Evolutionary conservation across 306 rosid genomes (phyloP), one percentile per base, ranked within the genome.

Genomic region (Malus sylvestris): DNA sequence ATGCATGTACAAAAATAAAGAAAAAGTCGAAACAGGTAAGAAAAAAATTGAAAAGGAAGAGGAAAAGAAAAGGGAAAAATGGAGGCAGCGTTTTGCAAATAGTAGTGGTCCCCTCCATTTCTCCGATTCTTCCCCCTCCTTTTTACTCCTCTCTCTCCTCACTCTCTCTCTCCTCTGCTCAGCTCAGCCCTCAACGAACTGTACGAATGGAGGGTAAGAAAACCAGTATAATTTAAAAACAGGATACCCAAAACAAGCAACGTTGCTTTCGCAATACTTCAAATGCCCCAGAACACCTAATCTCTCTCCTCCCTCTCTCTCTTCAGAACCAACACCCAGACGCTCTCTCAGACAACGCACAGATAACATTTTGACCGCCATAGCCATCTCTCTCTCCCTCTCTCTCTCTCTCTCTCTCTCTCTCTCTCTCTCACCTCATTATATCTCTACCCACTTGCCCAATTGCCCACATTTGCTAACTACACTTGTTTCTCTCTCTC

Each of bases 261-360:
- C 85, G 88, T 89, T 81, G 92, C 93, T 91, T 91, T 89, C 85
- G 70, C 82, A 53, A 49, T 81, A 83, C 96, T 90, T 88, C 86
- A 87, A 87, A 86, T 86, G 87, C 85, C 68, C 77, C 83, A 62
- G 80, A 85, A 86, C 77, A 35, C 40, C 40, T 35, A 35, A 7
- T 80, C 5, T 52, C 45, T 29, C 46, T 13, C 38, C 59, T 46
- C 71, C 9, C 32, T 32, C 44, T 18, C 44, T 19, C 51, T 20
- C 33, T 0, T 5, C 55, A 72, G 3, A 58, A 65, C 35, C 33
- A 60, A 25, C 35, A 60, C 68, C 5, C 15, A 33, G 46, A 6
- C 22, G 3, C 45, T 38, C 69, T 51, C 72, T 27, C 40, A 57
- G 57, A 75, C 11, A 18, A 19, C 60, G 27, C 61, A 20, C 59